phyloP scores from a whole-genome alignment of 2,329 filamentous ascomycete genomes.

The Cadophora sp. region DNA sequence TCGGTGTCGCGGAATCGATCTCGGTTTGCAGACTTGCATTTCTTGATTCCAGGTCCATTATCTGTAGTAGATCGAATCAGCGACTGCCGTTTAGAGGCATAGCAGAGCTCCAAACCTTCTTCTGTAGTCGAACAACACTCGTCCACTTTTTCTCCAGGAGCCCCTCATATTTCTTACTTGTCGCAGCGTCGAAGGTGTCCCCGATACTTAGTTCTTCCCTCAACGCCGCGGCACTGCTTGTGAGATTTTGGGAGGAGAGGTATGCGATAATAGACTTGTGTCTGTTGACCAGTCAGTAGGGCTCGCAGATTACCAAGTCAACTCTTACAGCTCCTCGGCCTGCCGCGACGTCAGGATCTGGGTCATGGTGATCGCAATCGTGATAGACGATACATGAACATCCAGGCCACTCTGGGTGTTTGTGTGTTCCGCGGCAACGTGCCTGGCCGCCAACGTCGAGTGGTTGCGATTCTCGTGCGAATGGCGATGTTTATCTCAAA shows the following conservation, averaged over 20 bases:
- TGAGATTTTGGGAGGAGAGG: slow-evolving; percentile 74
- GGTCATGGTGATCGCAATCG: slow-evolving; percentile 62
- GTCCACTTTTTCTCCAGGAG: slow-evolving; percentile 99
- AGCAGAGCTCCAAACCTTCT: slow-evolving; percentile 69
- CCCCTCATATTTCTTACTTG: slow-evolving; percentile 92
- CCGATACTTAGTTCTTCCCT: slow-evolving; percentile 79
- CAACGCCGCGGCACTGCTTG: slow-evolving; percentile 72
- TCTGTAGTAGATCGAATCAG: slow-evolving; percentile 56
- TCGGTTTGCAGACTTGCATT: slow-evolving; percentile 78
- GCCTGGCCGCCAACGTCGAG: slow-evolving; percentile 27
- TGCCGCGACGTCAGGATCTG: slow-evolving; percentile 79
- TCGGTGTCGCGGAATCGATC: slow-evolving; percentile 81
- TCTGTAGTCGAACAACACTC: slow-evolving; percentile 90
- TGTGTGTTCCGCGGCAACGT: slow-evolving; percentile 33
- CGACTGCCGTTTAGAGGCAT: slow-evolving; percentile 7
- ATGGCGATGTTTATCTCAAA: slow-evolving; percentile 8
- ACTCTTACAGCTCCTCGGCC: slow-evolving; percentile 84
- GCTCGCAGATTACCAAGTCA: slow-evolving; percentile 24
- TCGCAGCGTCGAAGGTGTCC: slow-evolving; percentile 75
- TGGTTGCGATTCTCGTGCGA: not conserved
- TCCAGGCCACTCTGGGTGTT: slow-evolving; percentile 21
- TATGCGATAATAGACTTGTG: slow-evolving; percentile 96
- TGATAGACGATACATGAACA: slow-evolving; percentile 38
- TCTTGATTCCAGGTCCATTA: slow-evolving; percentile 89
- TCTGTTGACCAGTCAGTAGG: slow-evolving; percentile 54